phyloP scores from a whole-genome alignment of 2,329 filamentous ascomycete genomes.

The Hawksworthiomyces lignivorus region DNA sequence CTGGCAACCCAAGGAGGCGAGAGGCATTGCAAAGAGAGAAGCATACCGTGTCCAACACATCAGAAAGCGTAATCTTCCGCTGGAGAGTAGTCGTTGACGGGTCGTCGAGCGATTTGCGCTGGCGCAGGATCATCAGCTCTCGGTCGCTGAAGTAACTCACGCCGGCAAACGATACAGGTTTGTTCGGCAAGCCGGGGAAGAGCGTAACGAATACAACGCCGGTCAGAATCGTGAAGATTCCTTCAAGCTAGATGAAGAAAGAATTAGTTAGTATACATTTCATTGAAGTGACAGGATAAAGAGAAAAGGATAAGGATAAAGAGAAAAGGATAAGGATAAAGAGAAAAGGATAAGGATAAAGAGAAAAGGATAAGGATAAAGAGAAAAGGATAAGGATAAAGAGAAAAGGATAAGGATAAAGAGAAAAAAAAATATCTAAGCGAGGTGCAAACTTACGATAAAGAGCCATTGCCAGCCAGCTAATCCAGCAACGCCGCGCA shows the following conservation, averaged over 20 bases:
- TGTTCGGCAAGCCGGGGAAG: constrained; percentile 37
- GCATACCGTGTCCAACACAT: constrained; percentile 1
- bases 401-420: too few species aligned
- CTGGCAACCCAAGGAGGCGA: too few species aligned
- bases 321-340: too few species aligned
- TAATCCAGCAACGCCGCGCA: constrained; percentile 38
- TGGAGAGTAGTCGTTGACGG: constrained; percentile 20
- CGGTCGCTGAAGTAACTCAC: constrained; percentile 28
- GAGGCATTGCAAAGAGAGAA: too few species aligned
- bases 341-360: too few species aligned
- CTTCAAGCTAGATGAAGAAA: constrained; percentile 32
- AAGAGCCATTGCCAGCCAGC: constrained; percentile 54
- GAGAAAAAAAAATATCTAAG: too few species aligned
- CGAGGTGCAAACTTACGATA: constrained; percentile 12
- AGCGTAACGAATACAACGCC: constrained; percentile 34
- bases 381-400: too few species aligned
- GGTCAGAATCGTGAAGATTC: constrained; percentile 39
- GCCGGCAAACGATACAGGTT: constrained; percentile 34
- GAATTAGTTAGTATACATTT: neutral
- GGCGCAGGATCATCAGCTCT: constrained; percentile 34
- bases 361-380: too few species aligned
- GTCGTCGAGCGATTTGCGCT: constrained; percentile 33
- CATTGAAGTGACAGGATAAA: too few species aligned
- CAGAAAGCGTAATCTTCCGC: neutral
- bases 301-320: too few species aligned